Conservation (phyloP, 495 filamentous ascomycete genomes). For the Xylaria sp. region DNA sequence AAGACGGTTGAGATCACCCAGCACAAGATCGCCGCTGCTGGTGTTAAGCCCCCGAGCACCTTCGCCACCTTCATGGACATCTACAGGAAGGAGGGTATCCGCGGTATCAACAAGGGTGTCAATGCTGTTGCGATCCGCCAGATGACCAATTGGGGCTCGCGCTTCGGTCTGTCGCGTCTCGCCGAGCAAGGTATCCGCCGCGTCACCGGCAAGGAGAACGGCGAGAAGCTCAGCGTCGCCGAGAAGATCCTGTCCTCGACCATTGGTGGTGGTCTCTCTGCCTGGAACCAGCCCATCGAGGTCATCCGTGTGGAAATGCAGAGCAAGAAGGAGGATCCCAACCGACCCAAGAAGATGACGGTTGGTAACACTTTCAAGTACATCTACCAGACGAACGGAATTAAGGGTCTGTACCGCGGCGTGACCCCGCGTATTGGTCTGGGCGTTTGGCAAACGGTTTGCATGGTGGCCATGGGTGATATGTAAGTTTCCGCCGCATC, state of each 20-base stretch:
- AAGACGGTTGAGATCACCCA: conserved; percentile 99
- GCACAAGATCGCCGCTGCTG: conserved; percentile 86
- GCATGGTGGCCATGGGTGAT: conserved; percentile 99
- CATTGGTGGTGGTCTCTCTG: conserved; percentile 89
- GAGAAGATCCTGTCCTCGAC: conserved; percentile 93
- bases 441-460: conserved; percentile 98
- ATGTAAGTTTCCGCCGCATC: conserved; percentile 69
- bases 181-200: conserved; percentile 89
- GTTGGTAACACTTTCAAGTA: conserved; percentile 92
- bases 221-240: conserved; percentile 72
- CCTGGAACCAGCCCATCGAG: conserved; percentile 99
- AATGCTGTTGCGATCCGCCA: conserved; percentile 98
- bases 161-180: conserved; percentile 90
- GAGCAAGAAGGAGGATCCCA: conserved; percentile 96
- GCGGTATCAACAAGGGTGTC: conserved; percentile 96
- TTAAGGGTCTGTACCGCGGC: conserved; percentile 95
- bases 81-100: conserved; percentile 91
- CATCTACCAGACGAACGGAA: conserved; percentile 86
- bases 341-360: conserved; percentile 97
- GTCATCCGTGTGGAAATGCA: conserved; percentile 99
- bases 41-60: conserved; percentile 84
- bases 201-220: conserved; percentile 78
- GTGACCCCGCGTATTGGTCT: conserved; percentile 93
- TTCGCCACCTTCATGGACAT: conserved; percentile 96
- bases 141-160: conserved; percentile 98